Base-by-base conservation (phyloP, 2,329 filamentous ascomycete genomes). In the Colletotrichum sp. region DNA sequence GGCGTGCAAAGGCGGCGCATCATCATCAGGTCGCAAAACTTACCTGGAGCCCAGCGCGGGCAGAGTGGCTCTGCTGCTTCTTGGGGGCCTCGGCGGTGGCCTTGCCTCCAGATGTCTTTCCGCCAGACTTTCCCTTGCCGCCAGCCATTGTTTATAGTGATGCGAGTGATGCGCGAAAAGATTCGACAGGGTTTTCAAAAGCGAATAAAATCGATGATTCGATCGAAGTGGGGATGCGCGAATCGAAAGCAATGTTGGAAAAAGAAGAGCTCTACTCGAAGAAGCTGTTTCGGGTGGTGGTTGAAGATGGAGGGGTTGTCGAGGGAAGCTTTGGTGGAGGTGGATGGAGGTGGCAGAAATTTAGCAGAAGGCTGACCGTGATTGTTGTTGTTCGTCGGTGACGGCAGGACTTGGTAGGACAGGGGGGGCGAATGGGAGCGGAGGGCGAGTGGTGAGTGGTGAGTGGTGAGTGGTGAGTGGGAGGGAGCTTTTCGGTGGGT, bases 21-120 rank as follows among this genome's bases (percentile, higher is more conserved):
- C 68, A 75, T 67, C 73, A 61, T 15, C 43, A 75, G 26, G 32
- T 74, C 72, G 63, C 74, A 82, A 48, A 60, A 88, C 95, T 91
- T 90, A 98, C 96, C 94, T 98, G 96, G 81, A 98, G 92, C 84
- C 96, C 96, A 85, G 96, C 96, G 87, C 97, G 96, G 83, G 95
- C 95, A 82, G 96, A 98, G 90, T 98, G 96, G 88, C 97, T 98
- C 88, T 98, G 95, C 84, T 95, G 94, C 90, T 98, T 98, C 89
- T 94, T 95, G 84, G 93, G 88, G 71, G 90, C 91, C 80, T 93
- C 93, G 82, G 83, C 87, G 77, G 88, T 88, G 66, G 89, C 90
- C 90, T 97, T 97, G 81, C 95, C 94, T 82, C 95, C 95, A 74
- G 94, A 90, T 85, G 88, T 96, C 93, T 98, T 98, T 84, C 96